Conservation (phyloP, 768 basidiomycete species). For the Russula brevipes region DNA sequence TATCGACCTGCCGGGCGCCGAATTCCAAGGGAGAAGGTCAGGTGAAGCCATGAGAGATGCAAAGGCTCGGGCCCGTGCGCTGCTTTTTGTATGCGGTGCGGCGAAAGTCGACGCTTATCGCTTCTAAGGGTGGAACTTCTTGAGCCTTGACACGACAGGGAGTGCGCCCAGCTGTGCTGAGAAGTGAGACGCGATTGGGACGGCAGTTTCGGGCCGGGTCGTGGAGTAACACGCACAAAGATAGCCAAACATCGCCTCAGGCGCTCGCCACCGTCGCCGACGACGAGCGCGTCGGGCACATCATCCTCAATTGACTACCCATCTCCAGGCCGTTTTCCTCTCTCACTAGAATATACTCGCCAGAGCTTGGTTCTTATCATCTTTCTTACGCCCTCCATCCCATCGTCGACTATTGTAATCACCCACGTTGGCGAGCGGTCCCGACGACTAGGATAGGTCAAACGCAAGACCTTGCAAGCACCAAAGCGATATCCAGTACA, state of each 20-base stretch:
- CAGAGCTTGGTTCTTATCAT: not conserved
- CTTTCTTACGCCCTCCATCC: not conserved
- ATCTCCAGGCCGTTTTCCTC: conserved; percentile 2
- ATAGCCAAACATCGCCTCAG: conserved; percentile 20
- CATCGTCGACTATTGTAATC: not conserved
- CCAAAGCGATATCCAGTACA: not conserved
- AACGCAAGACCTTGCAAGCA: not conserved
- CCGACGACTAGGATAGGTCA: conserved; percentile 6
- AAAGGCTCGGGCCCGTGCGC: not conserved
- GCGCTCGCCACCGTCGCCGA: conserved; percentile 25
- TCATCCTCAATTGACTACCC: conserved; percentile 1
- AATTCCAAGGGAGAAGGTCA: conserved; percentile 24
- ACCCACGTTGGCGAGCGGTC: not conserved
- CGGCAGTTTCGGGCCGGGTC: conserved; percentile 10
- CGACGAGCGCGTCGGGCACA: conserved; percentile 27
- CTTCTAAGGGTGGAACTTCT: no score
- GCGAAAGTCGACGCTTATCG: not conserved
- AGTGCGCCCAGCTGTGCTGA: no score
- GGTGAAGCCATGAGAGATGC: conserved; percentile 3
- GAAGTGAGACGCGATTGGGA: not conserved
- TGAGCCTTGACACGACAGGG: not conserved
- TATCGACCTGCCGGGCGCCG: conserved; percentile 36
- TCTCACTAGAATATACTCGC: not conserved
- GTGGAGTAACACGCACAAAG: conserved; percentile 19
- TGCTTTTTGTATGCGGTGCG: not conserved